Base-by-base conservation (phyloP, 1,139 yeast species). In the Torulaspora pretoriensis region DNA sequence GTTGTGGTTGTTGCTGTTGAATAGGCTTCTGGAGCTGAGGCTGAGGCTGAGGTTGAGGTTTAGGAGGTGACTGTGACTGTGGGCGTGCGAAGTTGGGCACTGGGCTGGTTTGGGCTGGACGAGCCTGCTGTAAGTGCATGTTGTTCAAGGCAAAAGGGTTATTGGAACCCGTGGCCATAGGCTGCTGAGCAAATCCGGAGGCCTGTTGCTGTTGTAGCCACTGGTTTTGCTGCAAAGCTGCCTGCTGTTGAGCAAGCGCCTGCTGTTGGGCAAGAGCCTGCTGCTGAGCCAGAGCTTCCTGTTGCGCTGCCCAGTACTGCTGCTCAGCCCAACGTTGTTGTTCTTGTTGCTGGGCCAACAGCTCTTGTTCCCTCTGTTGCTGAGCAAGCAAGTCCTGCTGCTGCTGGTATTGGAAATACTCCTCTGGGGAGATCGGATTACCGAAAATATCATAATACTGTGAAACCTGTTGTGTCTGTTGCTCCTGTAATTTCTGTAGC, bases 131-230 rank as follows among this genome's bases (percentile, higher is more conserved):
- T 16, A 46, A 28, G 31, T 47, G 45, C 52, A 35, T 47, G 44
- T 59, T 56, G 32, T 64, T 68, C 60, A 79, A 69, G 1, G 96
- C 94, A 68, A 90, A 90, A 43, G 97, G 97, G 65, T 90, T 90
- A 68, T 89, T 89, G 3, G 92, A 78, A 1, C 96, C 96, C 0
- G 96, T 84, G 56, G 78, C 75, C 60, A 81, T 71, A 1, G 89
- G 87, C 59, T 74, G 75, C 38, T 48, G 51, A 23, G 75, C 80
- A 50, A 68, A 70, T 45, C 64, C 60, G 25, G 57, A 58, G 16
- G 32, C 32, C 16, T 29, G 32, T 9, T 12, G 32, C 42, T 58
- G 64, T 32, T 56, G 67, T 47, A 69, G 75, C 38, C 63, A 71
- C 19, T 69, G 75, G 48, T 68, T 74, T 42, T 49, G 56, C 19